A percentile compares a stretch with the other conserved stretches of the same genome.
Conservation (phyloP, 2,329 filamentous ascomycete species). For the Colletotrichum limetticola region DNA sequence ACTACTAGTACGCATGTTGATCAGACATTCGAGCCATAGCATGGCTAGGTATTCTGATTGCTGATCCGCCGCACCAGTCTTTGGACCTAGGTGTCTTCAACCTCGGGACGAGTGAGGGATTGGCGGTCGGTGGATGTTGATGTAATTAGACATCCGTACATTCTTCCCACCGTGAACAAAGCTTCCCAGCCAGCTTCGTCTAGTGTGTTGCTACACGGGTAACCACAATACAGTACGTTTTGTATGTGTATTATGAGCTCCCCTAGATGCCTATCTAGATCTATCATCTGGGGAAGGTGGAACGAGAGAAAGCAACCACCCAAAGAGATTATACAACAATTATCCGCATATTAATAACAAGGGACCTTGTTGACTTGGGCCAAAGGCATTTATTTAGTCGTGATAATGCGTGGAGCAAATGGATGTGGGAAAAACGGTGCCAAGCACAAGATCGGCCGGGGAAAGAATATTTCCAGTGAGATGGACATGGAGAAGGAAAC, state of each 20-base stretch:
- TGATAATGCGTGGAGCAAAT: constrained; percentile 2
- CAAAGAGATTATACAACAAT: not conserved
- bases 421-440: constrained; percentile 8
- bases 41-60: not conserved
- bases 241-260: not conserved
- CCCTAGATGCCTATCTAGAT: not conserved
- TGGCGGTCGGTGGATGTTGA: no score
- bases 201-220: not conserved
- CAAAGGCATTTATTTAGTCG: not conserved
- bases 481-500: not conserved
- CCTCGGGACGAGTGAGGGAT: not conserved
- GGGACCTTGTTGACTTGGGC: not conserved
- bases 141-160: not conserved
- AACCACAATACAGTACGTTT: not conserved
- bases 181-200: not conserved
- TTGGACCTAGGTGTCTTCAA: not conserved
- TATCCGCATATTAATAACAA: no score
- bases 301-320: not conserved
- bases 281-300: constrained; percentile 3
- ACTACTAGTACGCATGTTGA: not conserved
- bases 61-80: constrained; percentile 1
- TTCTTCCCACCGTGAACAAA: not conserved
- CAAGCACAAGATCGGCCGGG: constrained; percentile 8
- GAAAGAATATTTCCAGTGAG: not conserved
- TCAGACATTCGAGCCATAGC: constrained; percentile 6